Conservation (phyloP, 192 early-diverging fungal genomes). For the Coemansia sp. region DNA sequence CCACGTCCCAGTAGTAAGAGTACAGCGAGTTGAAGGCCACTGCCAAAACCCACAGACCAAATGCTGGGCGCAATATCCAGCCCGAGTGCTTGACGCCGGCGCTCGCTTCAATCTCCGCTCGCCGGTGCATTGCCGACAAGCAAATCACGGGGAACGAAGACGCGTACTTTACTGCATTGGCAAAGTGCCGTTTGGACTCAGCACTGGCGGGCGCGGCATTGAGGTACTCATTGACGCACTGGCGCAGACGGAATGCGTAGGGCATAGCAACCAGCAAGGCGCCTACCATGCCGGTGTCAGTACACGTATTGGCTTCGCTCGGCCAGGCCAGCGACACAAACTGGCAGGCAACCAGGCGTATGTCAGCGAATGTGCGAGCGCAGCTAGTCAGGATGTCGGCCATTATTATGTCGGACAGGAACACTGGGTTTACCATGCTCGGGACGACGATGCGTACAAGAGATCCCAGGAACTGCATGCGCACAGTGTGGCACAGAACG, state of each 20-base stretch:
- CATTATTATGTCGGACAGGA: conserved; percentile 79
- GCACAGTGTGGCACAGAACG: conserved; percentile 29
- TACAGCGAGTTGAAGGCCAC: conserved; percentile 87
- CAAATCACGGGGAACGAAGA: conserved; percentile 60
- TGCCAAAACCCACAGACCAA: conserved; percentile 59
- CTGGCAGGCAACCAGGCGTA: conserved; percentile 61
- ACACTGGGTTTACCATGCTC: conserved; percentile 51
- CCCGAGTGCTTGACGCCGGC: conserved; percentile 21
- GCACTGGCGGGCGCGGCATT: conserved; percentile 17
- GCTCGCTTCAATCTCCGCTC: conserved; percentile 4
- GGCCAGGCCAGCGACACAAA: conserved; percentile 51
- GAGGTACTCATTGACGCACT: conserved; percentile 54
- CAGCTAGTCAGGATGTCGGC: conserved; percentile 96
- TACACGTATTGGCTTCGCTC: conserved; percentile 4
- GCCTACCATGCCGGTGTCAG: conserved; percentile 20
- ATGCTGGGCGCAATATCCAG: conserved; percentile 22
- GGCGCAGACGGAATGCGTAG: conserved; percentile 51
- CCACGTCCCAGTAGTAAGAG: conserved; percentile 95
- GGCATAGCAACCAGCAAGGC: conserved; percentile 40
- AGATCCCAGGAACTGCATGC: conserved; percentile 36
- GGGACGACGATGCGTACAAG: conserved; percentile 45
- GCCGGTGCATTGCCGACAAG: conserved; percentile 31
- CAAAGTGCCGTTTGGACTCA: conserved; percentile 68
- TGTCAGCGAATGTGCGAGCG: conserved; percentile 84
- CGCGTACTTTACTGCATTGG: conserved; percentile 91